phyloP scores from a whole-genome alignment of 192 early-diverging fungal genomes.

The Coemansia sp. region DNA sequence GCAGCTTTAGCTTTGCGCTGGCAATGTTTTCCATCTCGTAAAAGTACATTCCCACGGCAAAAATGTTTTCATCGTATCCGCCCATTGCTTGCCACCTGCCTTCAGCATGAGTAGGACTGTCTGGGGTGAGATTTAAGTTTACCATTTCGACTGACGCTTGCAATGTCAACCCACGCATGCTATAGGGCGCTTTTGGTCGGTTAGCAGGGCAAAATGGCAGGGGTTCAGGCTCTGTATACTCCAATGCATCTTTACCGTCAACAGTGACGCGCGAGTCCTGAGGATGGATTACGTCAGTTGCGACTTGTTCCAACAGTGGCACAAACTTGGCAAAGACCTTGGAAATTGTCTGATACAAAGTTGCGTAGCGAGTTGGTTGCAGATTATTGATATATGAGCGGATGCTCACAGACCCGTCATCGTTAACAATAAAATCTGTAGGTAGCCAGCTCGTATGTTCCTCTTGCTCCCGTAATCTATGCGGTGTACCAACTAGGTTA shows the following conservation, averaged over 20 bases:
- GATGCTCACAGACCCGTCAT: background rate
- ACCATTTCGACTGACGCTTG: conserved; percentile 73
- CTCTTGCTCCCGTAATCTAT: background rate
- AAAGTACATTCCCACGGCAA: conserved; percentile 72
- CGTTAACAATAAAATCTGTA: background rate
- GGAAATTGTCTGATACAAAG: background rate
- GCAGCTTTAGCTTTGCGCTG: background rate
- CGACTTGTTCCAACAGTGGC: conserved; percentile 52
- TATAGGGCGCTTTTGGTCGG: conserved; percentile 14
- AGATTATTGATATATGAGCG: conserved; percentile 8
- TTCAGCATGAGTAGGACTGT: conserved; percentile 56
- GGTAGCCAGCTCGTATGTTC: background rate
- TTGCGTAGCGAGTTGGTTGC: background rate
- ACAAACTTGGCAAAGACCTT: conserved; percentile 2
- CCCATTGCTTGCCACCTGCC: conserved; percentile 70
- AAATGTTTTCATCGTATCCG: conserved; percentile 65
- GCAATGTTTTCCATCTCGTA: conserved; percentile 68
- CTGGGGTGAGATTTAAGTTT: conserved; percentile 64
- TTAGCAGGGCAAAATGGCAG: conserved; percentile 18
- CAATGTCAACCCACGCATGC: conserved; percentile 33
- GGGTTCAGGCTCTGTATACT: conserved; percentile 35
- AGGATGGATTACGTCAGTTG: conserved; percentile 5
- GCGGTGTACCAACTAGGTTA: background rate
- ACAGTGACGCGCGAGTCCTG: background rate
- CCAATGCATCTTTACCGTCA: background rate